Evolutionary conservation across 2,329 filamentous ascomycete species (phyloP), one percentile per base, ranked within the genome.

Genomic region (Botrytis aclada): DNA sequence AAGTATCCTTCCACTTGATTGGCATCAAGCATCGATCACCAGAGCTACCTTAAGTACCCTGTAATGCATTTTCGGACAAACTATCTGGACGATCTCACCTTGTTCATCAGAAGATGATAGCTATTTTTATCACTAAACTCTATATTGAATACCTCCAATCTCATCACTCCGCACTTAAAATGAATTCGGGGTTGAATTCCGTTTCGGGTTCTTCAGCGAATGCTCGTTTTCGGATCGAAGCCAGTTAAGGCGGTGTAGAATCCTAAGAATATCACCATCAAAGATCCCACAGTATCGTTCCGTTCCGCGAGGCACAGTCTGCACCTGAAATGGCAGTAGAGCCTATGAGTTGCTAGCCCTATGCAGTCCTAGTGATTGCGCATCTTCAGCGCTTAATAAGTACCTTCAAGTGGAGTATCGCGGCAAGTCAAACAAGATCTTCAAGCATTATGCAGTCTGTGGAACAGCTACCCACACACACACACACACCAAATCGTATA

Each of bases 291-390:
- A 72, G 41, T 51, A 16, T 67, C 70, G 70, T 61, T 41, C 70
- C 70, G 70, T 72, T 72, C 70, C 70, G 62, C 43, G 62, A 47
- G 70, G 70, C 70, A 67, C 70, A 67, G 70, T 37, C 62, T 72
- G 51, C 62, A 58, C 47, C 37, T 29, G 29, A 25, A 61, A 34
- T 72, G 60, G 10, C 60, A 54, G 34, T 41, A 54, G 62, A 70
- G 9, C 34, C 60, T 32, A 37, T 34, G 34, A 34, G 20, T 18
- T 64, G n/a, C 60, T 41, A 34, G 18, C 18, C 32, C 41, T 54
- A 65, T 65, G 22, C 37, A 22, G 5, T 65, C 29, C 39, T 51
- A 43, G 62, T 56, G 29, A 25, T 58, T 71, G 47, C 61, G 61
- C 70, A 71, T 45, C 32, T 56, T 60, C 47, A 41, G 62, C 62